Percentiles rank a stretch among this genome's conserved stretches.
These are phyloP conservation scores for Arachis monticola DNA, from an alignment of 331 rosid genomes.

Conservation along the genomic window DNA sequence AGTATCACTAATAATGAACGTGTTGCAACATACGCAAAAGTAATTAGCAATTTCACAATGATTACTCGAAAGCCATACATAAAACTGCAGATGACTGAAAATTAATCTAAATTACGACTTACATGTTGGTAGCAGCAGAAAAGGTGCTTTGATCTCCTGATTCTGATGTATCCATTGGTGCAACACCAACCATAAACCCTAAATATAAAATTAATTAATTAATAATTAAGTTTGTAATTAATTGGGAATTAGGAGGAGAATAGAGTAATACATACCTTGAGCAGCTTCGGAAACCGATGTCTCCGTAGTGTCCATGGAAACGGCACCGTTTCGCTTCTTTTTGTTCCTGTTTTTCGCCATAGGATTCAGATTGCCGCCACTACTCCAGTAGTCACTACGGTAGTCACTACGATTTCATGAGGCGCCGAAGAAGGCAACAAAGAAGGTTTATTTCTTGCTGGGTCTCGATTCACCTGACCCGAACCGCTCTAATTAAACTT, in stretches of 20 bases:
- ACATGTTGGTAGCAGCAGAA: too few species aligned
- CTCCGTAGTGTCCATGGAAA: slow-evolving; percentile 56
- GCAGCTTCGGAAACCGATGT: slow-evolving; percentile 43
- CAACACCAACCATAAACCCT: neutral
- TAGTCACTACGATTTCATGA: neutral
- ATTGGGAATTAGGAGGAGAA: neutral
- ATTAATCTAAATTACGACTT: too few species aligned
- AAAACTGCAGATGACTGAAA: too few species aligned
- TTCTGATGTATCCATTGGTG: slow-evolving; percentile 79
- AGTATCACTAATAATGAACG: too few species aligned
- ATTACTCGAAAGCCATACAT: too few species aligned
- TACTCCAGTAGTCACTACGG: too few species aligned
- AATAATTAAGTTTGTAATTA: neutral
- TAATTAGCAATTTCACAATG: too few species aligned
- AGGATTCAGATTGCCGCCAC: neutral
- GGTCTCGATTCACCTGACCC: too few species aligned
- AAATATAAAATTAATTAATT: neutral
- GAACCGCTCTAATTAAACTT: too few species aligned
- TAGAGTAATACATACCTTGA: slow-evolving; percentile 52
- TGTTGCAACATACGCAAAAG: too few species aligned
- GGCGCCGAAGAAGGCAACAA: slow-evolving; percentile 14
- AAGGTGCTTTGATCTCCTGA: slow-evolving; percentile 29
- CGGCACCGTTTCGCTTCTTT: slow-evolving; percentile 55
- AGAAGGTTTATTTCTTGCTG: too few species aligned
- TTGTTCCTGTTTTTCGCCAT: slow-evolving; percentile 83